Evolutionary conservation across 2,329 filamentous ascomycete genomes (phyloP), one percentile per base, ranked within the genome.

Genomic region (Alternaria conjuncta): DNA sequence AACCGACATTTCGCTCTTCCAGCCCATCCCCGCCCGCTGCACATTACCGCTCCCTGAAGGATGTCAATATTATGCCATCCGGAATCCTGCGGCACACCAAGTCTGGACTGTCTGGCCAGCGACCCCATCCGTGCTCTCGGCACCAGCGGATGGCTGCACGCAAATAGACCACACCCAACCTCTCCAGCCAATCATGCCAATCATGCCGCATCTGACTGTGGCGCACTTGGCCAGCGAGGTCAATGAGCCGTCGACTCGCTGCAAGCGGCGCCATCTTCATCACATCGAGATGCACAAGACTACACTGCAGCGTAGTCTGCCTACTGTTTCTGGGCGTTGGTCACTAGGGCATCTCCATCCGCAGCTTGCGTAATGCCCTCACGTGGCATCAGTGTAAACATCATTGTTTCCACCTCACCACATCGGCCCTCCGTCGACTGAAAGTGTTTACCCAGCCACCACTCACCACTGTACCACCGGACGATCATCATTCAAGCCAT

Each of bases 91-190:
- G 46, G 58, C 64, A 55, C 50, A 20, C 26, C 32, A 50, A 57
- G 64, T 67, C 55, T 57, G 58, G 57, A 45, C 47, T 32, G 25
- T 67, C 55, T 57, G 58, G 57, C 44, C 47, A 44, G 25, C 36
- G 32, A 66, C 65, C 65, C 65, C 65, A 67, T 67, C 65, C 62
- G 65, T 67, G 65, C 65, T 57, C 36, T 53, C 55, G 58, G 61
- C 28, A 55, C 21, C 49, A 44, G 36, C 63, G 57, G 51, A 67
- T 59, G 61, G 46, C 55, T 51, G 50, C n/a, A 21, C 45, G 36
- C 62, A 45, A 65, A 59, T 28, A 47, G 61, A 62, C 45, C 56
- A 32, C 55, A 13, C 26, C 25, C 49, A 25, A 5, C 54, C 45
- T 21, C 21, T 8, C n/a, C 20, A 45, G 56, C 63, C 63, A 63